These are phyloP conservation scores for Penicillium psychrofluorescens DNA, from an alignment of 495 filamentous ascomycete species.

Conservation along the genomic window DNA sequence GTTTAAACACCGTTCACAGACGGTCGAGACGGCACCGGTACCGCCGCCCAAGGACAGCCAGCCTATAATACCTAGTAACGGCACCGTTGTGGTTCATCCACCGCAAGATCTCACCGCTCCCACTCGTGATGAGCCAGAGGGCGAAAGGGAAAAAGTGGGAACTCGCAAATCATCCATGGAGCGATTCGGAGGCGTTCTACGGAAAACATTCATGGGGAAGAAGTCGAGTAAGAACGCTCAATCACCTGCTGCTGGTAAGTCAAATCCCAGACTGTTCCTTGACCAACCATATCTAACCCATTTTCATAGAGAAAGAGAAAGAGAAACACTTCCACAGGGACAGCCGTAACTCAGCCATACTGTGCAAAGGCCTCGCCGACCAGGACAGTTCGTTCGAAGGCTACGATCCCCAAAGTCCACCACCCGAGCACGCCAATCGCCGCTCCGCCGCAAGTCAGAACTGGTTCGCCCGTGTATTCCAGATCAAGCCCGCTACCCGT, in stretches of 20 bases:
- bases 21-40: constrained; percentile 17
- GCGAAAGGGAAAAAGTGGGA: neutral
- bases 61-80: constrained; percentile 17
- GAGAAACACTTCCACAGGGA: constrained; percentile 2
- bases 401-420: constrained; percentile 5
- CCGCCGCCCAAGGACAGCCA: constrained; percentile 10
- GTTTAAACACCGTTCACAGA: constrained; percentile 54
- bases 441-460: constrained; percentile 42
- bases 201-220: constrained; percentile 29
- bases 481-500: constrained; percentile 73
- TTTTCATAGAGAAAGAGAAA: constrained; percentile 2
- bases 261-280: neutral
- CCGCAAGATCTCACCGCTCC: constrained; percentile 1
- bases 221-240: constrained; percentile 17
- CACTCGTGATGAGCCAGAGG: neutral
- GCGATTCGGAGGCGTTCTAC: constrained; percentile 15
- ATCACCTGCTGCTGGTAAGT: constrained; percentile 15
- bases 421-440: constrained; percentile 5
- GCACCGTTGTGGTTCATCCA: constrained; percentile 19
- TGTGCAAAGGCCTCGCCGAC: constrained; percentile 11
- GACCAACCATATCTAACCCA: neutral
- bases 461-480: constrained; percentile 82
- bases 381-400: constrained; percentile 12
- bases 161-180: constrained; percentile 21
- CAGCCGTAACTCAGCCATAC: neutral